A percentile compares a stretch with the other conserved stretches of the same genome.
Conservation (phyloP, 2,329 filamentous ascomycete genomes). For the Xylaria sp. region DNA sequence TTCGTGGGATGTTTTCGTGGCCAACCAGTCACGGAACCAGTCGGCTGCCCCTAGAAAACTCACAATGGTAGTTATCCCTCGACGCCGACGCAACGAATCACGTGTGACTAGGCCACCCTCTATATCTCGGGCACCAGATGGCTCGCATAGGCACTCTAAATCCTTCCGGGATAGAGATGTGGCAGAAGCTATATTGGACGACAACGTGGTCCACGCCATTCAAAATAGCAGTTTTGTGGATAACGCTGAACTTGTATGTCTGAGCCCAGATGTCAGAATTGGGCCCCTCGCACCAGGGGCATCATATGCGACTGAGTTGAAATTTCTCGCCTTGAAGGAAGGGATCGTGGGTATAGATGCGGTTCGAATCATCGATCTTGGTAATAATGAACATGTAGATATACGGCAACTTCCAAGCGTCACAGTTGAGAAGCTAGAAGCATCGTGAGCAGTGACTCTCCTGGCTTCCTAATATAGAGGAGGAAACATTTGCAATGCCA, state of each 20-base stretch:
- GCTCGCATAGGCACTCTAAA: slow-evolving; percentile 35
- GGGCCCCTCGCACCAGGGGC: slow-evolving; percentile 77
- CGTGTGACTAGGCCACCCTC: slow-evolving; percentile 66
- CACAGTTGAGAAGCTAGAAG: slow-evolving; percentile 58
- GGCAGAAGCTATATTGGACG: slow-evolving; percentile 77
- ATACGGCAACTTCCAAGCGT: slow-evolving; percentile 79
- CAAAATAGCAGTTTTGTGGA: slow-evolving; percentile 74
- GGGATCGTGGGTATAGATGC: slow-evolving; percentile 79
- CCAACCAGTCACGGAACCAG: slow-evolving; percentile 71
- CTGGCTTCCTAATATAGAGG: background rate
- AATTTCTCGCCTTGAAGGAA: slow-evolving; percentile 74
- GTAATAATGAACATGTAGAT: slow-evolving; percentile 80
- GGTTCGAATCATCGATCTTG: slow-evolving; percentile 77
- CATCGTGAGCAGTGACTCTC: slow-evolving; percentile 12
- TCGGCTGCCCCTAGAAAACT: slow-evolving; percentile 68
- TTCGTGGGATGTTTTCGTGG: slow-evolving; percentile 78
- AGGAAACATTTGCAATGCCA: background rate
- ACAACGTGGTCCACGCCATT: slow-evolving; percentile 76
- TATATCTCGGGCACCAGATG: slow-evolving; percentile 56
- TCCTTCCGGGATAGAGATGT: slow-evolving; percentile 52
- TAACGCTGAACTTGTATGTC: slow-evolving; percentile 74
- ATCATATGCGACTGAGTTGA: slow-evolving; percentile 78
- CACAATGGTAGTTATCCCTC: slow-evolving; percentile 74
- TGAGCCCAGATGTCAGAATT: slow-evolving; percentile 79
- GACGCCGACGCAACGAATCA: slow-evolving; percentile 68